Evolutionary conservation across 2,329 filamentous ascomycete genomes (phyloP).

Genomic region (Calonectria crousiana): DNA sequence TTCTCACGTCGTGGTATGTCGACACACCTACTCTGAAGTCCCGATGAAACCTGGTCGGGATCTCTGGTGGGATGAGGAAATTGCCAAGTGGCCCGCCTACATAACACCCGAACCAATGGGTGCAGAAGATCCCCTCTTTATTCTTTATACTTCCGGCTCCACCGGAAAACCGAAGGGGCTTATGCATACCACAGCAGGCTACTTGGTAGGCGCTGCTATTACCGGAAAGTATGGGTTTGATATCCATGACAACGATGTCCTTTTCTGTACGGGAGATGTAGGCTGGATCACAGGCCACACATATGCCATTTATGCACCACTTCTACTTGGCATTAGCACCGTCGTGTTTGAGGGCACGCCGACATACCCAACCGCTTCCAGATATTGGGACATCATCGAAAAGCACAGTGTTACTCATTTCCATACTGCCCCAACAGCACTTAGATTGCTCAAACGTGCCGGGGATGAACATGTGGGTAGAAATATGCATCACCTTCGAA

Average conservation of each 20-base stretch:
- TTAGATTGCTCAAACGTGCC: not conserved
- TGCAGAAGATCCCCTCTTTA: not conserved
- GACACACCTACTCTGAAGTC: not conserved
- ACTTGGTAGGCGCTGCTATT: not conserved
- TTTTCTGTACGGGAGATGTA: not conserved
- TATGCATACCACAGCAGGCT: not conserved
- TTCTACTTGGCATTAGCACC: not conserved
- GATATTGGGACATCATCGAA: not conserved
- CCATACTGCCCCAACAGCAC: not conserved
- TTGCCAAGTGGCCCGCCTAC: not conserved
- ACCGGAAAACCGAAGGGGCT: not conserved
- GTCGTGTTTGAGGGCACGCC: not conserved
- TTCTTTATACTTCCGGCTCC: not conserved
- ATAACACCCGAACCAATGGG: not conserved
- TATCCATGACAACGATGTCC: not conserved
- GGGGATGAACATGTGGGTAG: not conserved
- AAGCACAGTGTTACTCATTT: not conserved
- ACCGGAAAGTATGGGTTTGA: not conserved
- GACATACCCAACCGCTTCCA: not conserved
- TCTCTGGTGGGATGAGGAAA: not conserved
- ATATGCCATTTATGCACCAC: not conserved
- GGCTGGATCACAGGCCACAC: not conserved
- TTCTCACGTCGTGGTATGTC: not conserved
- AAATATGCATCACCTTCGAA: not conserved
- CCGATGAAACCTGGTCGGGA: not conserved